Base-by-base conservation (phyloP, 768 basidiomycete genomes). In the Austroboletus festivus region DNA sequence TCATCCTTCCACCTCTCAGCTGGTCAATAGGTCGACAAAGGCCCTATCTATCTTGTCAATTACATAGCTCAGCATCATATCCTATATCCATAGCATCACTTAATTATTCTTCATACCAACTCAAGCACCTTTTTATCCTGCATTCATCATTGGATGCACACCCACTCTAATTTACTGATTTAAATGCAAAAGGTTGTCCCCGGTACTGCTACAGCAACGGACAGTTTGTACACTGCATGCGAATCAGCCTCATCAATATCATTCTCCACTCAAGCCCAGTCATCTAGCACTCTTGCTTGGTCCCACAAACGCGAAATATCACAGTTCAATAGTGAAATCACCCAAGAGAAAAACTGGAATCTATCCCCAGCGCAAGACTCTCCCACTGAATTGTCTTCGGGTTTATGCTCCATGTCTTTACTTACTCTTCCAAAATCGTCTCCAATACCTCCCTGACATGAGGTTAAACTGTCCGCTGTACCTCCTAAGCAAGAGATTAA, bases 131-230 rank as follows among this genome's bases (percentile, higher is more conserved):
- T 71, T 75, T 73, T 75, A 71, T 75, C 73, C 68, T 58, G 68
- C 71, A 75, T 73, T 60, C 70, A 65, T 69, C 70, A 66, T 71
- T 66, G 67, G 68, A 70, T 70, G 59, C 62, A 48, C 64, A 61
- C 62, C 66, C 62, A 61, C 63, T 58, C 59, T 78, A 68, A 67
- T 74, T 77, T 75, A 76, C 73, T 75, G 70, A 71, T 78, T 80
- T 79, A 78, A 78, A 86, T 86, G 83, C 80, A 79, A 78, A 76
- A 79, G 72, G 75, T 78, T 75, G 80, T 83, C 71, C 76, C 80
- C 75, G 69, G 78, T 61, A 63, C 73, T 72, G 72, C 78, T 54
- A 72, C 71, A 63, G 47, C 67, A 50, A 56, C 52, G 50, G 54
- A 67, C 65, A 66, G 52, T 63, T 40, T 62, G 63, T 67, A 67